These are phyloP conservation scores for Lycium ferocissimum DNA, from an alignment of 257 asterid species.

Conservation along the genomic window DNA sequence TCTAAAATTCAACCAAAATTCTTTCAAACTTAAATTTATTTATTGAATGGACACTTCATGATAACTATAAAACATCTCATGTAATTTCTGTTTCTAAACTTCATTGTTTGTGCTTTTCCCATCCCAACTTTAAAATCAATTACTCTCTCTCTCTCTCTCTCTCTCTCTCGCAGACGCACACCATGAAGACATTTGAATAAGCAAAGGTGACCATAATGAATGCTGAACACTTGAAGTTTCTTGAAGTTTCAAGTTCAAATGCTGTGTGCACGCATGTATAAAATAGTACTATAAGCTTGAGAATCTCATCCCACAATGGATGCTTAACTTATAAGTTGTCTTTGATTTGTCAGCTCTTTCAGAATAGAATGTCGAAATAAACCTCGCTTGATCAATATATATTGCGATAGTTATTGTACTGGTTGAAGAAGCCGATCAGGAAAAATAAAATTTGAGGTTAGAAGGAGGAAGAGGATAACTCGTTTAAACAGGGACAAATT, in stretches of 20 bases:
- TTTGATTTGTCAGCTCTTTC: neutral
- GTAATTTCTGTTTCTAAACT: conserved; percentile 20
- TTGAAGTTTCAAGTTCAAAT: neutral
- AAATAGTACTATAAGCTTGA: neutral
- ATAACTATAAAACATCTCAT: neutral
- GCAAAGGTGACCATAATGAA: neutral
- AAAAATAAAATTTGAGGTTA: neutral
- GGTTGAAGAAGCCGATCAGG: neutral
- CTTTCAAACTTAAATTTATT: neutral
- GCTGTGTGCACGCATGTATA: neutral
- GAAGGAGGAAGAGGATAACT: neutral
- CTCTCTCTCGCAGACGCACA: neutral
- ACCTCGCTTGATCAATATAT: neutral
- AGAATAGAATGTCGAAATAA: neutral
- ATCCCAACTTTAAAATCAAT: neutral
- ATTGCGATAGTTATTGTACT: neutral
- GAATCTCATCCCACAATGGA: conserved; percentile 5
- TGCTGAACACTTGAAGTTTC: neutral
- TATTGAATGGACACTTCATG: neutral
- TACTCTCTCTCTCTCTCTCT: neutral
- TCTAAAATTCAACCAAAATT: neutral
- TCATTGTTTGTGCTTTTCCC: neutral
- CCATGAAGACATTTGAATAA: neutral
- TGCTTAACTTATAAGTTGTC: neutral
- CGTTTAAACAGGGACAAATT: neutral